Base-by-base conservation (phyloP, 495 filamentous ascomycete genomes). In the Parathielavia appendiculata region DNA sequence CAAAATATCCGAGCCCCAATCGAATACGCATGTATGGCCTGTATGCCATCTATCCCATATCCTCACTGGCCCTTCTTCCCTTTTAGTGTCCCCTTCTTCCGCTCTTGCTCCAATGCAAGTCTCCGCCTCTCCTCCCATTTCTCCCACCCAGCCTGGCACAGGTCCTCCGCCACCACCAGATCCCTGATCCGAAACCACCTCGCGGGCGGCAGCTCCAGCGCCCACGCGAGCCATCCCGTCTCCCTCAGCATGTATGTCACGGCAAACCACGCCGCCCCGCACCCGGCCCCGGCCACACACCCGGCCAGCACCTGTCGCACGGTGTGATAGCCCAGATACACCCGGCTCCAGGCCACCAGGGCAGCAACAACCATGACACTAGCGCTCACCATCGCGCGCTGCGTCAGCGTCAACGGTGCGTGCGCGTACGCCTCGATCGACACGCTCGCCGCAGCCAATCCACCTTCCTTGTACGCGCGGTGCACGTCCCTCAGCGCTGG, bases 241-340 rank as follows among this genome's bases (percentile, higher is more conserved):
- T 78, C 74, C 59, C 93, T 81, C 56, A 88, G 66, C 40, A 81
- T 67, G 22, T 77, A 74, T 30, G 88, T 93, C 34, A 86, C 74
- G 4, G 73, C 64, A 66, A 95, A 99, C 93, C 93, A 99, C 6
- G 71, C 76, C 5, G 88, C 62, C 2, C 88, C 92, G 63, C 84
- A 90, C 4, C 85, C 64, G 13, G 79, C 72, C 0, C 93, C 93
- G 5, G 90, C 90, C 14, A 69, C 74, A 57, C 74, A 83, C 13
- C 93, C 93, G 1, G 87, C 91, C 13, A 89, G 70, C 2, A 99
- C 95, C 73, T 99, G 93, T 62, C 78, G 83, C 30, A 79, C 80
- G 5, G 92, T 97, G 74, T 99, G 93, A 72, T 99, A 99, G 65
- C 84, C 91, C 60, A 99, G 72, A 68, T 99, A 99, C 52, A 96